These are phyloP conservation scores for Aurantiochytrium sp. DNA, from an alignment of 108 stramenopile genomes.

Conservation along the genomic window DNA sequence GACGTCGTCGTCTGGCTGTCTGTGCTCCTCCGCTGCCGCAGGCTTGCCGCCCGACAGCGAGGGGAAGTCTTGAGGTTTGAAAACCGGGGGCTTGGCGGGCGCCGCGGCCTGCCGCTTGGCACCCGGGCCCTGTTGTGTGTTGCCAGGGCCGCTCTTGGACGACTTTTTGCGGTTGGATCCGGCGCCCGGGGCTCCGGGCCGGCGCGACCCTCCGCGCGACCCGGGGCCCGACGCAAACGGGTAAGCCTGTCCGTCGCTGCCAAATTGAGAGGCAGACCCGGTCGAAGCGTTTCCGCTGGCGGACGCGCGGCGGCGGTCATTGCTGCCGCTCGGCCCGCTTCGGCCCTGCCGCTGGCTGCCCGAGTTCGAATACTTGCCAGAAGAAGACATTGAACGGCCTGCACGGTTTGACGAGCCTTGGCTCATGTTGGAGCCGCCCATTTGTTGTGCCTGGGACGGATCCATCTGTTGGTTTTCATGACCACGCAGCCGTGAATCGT, in stretches of 20 bases:
- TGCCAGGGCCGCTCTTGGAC: neutral
- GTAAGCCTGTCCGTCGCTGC: neutral
- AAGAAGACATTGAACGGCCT: neutral
- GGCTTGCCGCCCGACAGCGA: neutral
- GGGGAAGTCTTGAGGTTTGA: conserved; percentile 8
- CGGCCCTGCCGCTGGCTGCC: neutral
- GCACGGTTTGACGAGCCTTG: neutral
- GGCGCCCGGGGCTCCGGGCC: neutral
- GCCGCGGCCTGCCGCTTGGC: neutral
- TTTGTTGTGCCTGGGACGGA: neutral
- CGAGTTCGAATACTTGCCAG: neutral
- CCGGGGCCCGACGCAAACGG: neutral
- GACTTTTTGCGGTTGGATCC: neutral
- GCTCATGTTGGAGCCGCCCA: neutral
- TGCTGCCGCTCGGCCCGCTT: neutral
- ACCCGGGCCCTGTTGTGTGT: neutral
- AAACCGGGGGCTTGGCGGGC: neutral
- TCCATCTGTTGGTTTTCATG: neutral
- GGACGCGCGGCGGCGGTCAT: neutral
- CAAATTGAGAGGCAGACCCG: neutral
- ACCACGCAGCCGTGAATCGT: no score
- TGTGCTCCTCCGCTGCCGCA: neutral
- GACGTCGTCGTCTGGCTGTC: neutral
- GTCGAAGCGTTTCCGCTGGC: neutral
- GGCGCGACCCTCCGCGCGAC: neutral